Evolutionary conservation across 2,329 filamentous ascomycete species (phyloP).

Genomic region (Trichoderma endophyticum): DNA sequence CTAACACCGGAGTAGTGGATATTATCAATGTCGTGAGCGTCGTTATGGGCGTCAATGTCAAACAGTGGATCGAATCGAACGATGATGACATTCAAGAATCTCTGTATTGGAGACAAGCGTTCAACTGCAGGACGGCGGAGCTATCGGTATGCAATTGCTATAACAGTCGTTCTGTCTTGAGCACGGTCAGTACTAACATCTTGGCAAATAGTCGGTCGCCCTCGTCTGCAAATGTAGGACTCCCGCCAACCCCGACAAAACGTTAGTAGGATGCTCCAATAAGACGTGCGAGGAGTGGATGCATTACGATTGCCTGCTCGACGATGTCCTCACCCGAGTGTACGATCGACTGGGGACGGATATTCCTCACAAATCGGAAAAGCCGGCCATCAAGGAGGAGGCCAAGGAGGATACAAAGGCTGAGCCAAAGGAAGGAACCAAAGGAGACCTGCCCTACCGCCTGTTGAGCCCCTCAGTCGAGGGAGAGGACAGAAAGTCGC

Average conservation of each 20-base stretch:
- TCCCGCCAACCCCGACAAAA: slow-evolving; percentile 61
- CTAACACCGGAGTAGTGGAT: slow-evolving; percentile 50
- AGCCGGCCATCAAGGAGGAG: slow-evolving; percentile 24
- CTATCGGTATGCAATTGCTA: slow-evolving; percentile 52
- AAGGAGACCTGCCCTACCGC: background rate
- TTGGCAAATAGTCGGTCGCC: slow-evolving; percentile 36
- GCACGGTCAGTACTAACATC: slow-evolving; percentile 24
- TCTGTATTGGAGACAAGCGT: slow-evolving; percentile 63
- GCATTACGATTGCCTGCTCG: slow-evolving; percentile 60
- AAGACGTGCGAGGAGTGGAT: slow-evolving; percentile 58
- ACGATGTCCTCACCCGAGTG: slow-evolving; percentile 50
- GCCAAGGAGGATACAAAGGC: slow-evolving; percentile 3
- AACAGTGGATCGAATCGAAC: slow-evolving; percentile 67
- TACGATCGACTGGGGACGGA: slow-evolving; percentile 50
- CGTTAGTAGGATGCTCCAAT: slow-evolving; percentile 56
- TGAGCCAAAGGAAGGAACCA: background rate
- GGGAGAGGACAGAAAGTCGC: slow-evolving; percentile 48
- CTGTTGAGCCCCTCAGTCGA: slow-evolving; percentile 33
- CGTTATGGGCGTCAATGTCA: slow-evolving; percentile 57
- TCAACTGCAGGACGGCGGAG: slow-evolving; percentile 55
- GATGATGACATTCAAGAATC: slow-evolving; percentile 60
- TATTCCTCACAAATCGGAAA: slow-evolving; percentile 42
- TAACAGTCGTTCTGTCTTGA: background rate
- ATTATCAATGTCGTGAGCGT: slow-evolving; percentile 72
- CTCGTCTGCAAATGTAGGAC: slow-evolving; percentile 56